A percentile compares a stretch with the other conserved stretches of the same genome.
Conservation (phyloP, 1,139 yeast species). For the Sugiyamaella xylanicola region DNA sequence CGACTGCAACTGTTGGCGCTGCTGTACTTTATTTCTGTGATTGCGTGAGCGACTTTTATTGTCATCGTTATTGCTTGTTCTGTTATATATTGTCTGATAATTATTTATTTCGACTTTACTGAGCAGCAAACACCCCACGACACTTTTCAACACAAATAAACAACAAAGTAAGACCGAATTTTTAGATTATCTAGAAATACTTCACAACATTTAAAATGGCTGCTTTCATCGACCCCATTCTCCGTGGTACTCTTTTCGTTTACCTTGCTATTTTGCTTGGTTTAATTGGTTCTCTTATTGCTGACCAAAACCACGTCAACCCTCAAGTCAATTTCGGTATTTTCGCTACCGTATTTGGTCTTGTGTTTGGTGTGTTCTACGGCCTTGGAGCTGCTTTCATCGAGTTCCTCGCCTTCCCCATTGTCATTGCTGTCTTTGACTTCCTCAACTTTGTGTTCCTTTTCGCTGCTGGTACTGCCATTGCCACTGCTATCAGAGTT, state of each 20-base stretch:
- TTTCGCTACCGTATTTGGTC: constrained; percentile 83
- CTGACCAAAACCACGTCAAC: constrained; percentile 55
- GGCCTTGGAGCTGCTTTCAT: constrained; percentile 78
- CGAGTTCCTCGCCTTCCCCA: constrained; percentile 84
- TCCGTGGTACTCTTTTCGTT: constrained; percentile 73
- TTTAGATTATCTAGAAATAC: no score
- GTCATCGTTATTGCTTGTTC: background rate
- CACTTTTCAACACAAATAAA: no score
- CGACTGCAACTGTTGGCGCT: background rate
- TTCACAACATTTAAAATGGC: constrained; percentile 33
- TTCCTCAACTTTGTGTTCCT: constrained; percentile 88
- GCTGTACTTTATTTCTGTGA: background rate
- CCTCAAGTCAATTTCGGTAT: constrained; percentile 87
- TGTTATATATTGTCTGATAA: background rate
- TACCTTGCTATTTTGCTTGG: constrained; percentile 80
- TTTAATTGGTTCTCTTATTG: constrained; percentile 81
- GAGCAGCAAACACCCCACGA: no score
- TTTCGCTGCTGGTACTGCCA: constrained; percentile 90
- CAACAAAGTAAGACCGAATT: no score
- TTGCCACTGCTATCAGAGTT: constrained; percentile 83
- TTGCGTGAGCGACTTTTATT: background rate
- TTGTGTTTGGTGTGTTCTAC: constrained; percentile 77
- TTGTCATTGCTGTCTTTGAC: constrained; percentile 71
- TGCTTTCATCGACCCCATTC: constrained; percentile 72
- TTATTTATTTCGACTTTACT: no score